Evolutionary conservation across 768 basidiomycete species (phyloP).

Genomic region (Tulasnella sp.): DNA sequence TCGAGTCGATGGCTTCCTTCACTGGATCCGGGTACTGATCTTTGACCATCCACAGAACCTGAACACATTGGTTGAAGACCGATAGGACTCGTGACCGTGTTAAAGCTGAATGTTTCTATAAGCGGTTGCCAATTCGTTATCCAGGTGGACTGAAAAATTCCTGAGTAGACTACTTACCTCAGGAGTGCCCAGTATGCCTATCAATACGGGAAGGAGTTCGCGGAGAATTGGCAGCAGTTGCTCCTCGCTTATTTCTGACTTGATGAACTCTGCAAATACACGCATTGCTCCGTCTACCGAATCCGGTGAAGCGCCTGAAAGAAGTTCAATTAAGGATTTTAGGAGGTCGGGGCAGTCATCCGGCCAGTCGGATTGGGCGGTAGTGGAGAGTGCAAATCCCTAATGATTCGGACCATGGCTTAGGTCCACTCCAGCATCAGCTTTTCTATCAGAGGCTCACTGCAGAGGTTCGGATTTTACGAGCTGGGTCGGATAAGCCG

Average conservation of each 20-base stretch:
- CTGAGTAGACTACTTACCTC: conserved; percentile 42
- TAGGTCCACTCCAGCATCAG: too few relatives aligned
- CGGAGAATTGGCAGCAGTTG: conserved; percentile 89
- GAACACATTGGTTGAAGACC: conserved; percentile 85
- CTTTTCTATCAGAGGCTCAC: conserved; percentile 35
- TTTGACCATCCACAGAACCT: conserved; percentile 89
- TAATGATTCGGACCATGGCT: conserved; percentile 29
- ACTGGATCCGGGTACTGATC: conserved; percentile 83
- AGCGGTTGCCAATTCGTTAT: neutral
- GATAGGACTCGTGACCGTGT: conserved; percentile 80
- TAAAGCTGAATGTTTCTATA: conserved; percentile 60
- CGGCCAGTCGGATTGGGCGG: conserved; percentile 92
- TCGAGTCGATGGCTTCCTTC: conserved; percentile 67
- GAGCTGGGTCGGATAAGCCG: conserved; percentile 73
- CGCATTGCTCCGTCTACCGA: conserved; percentile 95
- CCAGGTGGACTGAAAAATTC: neutral
- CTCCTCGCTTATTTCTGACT: conserved; percentile 87
- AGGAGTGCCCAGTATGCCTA: conserved; percentile 66
- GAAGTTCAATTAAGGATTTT: conserved; percentile 58
- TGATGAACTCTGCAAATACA: conserved; percentile 90
- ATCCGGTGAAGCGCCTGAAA: conserved; percentile 62
- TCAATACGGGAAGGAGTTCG: conserved; percentile 76
- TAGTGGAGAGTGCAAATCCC: conserved; percentile 82
- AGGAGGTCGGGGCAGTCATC: conserved; percentile 93
- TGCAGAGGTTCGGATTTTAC: conserved; percentile 79